Evolutionary conservation across 306 rosid species (phyloP).

Genomic region (Corylus heterophylla): DNA sequence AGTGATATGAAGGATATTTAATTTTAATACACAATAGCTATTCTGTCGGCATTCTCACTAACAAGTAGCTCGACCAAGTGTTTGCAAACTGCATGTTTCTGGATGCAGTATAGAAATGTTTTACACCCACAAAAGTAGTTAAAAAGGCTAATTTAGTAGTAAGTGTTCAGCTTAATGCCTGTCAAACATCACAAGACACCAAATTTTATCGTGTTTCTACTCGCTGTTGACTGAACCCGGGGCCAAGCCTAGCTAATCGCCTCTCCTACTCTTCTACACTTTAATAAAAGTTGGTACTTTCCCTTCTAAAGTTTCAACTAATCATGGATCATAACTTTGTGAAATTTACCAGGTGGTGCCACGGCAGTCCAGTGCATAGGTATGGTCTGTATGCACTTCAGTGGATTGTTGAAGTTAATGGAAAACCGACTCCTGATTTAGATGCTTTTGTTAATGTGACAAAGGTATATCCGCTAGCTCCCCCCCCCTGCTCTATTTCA

Average conservation of each 20-base stretch:
- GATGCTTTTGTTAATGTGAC: slow-evolving; percentile 77
- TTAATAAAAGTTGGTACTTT: not conserved
- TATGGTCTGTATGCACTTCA: slow-evolving; percentile 95
- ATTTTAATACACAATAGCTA: not conserved
- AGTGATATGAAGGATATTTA: not conserved
- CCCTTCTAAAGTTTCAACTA: not conserved
- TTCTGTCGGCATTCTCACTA: not conserved
- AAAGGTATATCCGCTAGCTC: slow-evolving; percentile 50
- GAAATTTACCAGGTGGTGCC: slow-evolving; percentile 75
- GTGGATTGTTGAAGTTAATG: slow-evolving; percentile 94
- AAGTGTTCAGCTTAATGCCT: not conserved
- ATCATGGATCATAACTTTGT: slow-evolving; percentile 22
- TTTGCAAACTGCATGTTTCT: not conserved
- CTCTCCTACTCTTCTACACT: not conserved
- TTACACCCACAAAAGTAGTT: not conserved
- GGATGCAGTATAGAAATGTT: not conserved
- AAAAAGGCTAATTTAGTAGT: not conserved
- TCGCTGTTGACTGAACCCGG: not conserved
- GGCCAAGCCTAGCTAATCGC: not conserved
- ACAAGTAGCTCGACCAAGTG: not conserved
- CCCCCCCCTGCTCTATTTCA: not conserved
- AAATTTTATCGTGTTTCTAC: not conserved
- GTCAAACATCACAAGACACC: not conserved
- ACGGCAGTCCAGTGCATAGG: slow-evolving; percentile 95
- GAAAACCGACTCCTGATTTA: slow-evolving; percentile 80